phyloP scores from a whole-genome alignment of 1,139 yeast genomes.

The Spathaspora sp. region DNA sequence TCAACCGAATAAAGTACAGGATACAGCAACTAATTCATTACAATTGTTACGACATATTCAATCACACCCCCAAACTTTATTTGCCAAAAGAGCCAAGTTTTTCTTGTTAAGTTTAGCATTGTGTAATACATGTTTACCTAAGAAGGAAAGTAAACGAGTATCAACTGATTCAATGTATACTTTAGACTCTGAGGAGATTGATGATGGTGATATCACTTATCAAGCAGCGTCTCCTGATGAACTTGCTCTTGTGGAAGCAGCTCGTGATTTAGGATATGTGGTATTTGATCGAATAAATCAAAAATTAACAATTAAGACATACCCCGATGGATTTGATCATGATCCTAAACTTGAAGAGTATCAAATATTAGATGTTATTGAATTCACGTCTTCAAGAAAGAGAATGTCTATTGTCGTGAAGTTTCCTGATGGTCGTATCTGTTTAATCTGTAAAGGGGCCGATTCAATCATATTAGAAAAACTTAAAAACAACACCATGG shows the following conservation, averaged over 20 bases:
- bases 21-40: conserved; percentile 31
- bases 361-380: conserved; percentile 75
- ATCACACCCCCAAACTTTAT: conserved; percentile 64
- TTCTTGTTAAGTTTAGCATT: conserved; percentile 80
- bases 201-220: conserved; percentile 60
- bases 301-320: conserved; percentile 65
- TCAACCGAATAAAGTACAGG: conserved; percentile 33
- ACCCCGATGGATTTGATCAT: conserved; percentile 75
- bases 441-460: conserved; percentile 91
- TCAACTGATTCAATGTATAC: conserved; percentile 12
- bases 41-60: conserved; percentile 72
- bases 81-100: conserved; percentile 72
- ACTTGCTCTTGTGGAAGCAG: conserved; percentile 88
- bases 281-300: conserved; percentile 67
- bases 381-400: conserved; percentile 84
- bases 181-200: conserved; percentile 19
- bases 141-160: conserved; percentile 21
- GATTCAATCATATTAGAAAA: conserved; percentile 88
- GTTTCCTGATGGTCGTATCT: conserved; percentile 77
- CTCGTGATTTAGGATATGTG: conserved; percentile 88
- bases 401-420: conserved; percentile 88
- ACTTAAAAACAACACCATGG: conserved; percentile 57
- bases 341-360: conserved; percentile 67
- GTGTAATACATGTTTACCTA: conserved; percentile 89
- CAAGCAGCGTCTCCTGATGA: conserved; percentile 98